Evolutionary conservation across 768 basidiomycete species (phyloP).

Genomic region (Dentipellis fragilis): DNA sequence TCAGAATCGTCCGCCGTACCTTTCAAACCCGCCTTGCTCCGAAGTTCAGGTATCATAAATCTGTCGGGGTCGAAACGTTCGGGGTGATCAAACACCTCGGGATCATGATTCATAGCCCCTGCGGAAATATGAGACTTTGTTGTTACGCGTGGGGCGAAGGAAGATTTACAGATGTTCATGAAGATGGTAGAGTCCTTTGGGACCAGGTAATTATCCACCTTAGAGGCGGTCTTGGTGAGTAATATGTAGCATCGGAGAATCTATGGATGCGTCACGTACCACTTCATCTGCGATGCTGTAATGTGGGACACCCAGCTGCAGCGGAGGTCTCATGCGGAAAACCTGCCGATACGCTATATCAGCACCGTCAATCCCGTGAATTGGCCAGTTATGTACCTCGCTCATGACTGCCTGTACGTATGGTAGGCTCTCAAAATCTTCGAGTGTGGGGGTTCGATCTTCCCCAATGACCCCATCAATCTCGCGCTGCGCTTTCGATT

Average conservation of each 20-base stretch:
- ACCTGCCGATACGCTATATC: background rate
- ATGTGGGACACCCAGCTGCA: background rate
- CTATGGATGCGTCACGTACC: background rate
- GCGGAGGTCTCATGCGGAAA: background rate
- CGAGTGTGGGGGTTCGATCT: background rate
- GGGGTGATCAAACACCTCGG: background rate
- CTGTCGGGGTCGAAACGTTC: background rate
- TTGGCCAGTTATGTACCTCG: background rate
- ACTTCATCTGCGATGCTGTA: background rate
- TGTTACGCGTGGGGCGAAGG: background rate
- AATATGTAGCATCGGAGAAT: background rate
- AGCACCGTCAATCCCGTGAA: background rate
- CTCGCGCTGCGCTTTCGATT: background rate
- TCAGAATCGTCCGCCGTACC: background rate
- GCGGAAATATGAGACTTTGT: background rate
- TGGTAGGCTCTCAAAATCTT: background rate
- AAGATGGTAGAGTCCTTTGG: background rate
- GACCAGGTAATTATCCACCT: background rate
- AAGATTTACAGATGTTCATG: background rate
- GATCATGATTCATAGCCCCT: background rate
- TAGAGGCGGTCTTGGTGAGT: background rate
- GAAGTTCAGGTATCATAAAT: background rate
- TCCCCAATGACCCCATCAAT: background rate
- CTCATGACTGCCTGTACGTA: background rate
- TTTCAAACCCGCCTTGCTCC: background rate